Conservation (phyloP, 306 rosid species). For the Pyrus communis region DNA sequence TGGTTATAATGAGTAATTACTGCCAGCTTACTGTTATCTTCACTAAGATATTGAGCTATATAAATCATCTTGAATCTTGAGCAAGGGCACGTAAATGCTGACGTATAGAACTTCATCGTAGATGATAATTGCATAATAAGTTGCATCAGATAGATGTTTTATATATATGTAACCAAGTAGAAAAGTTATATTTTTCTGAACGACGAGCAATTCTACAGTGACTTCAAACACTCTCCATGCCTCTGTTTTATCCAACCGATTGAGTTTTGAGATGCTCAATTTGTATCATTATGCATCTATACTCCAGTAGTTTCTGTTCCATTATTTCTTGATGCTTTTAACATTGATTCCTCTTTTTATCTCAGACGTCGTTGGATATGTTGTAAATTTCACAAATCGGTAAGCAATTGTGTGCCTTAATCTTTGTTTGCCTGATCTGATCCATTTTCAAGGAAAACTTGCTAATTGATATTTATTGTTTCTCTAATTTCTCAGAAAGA, state of each 20-base stretch:
- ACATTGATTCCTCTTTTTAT: constrained; percentile 16
- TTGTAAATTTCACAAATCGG: constrained; percentile 83
- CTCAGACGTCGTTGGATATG: constrained; percentile 70
- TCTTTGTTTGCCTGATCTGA: constrained; percentile 6
- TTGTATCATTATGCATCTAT: not conserved
- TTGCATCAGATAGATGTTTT: not conserved
- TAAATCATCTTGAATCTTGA: not conserved
- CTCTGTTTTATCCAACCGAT: not conserved
- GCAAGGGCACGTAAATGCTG: not conserved
- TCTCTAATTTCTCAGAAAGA: constrained; percentile 44
- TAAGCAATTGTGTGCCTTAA: constrained; percentile 29
- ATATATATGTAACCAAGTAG: not conserved
- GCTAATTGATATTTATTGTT: not conserved
- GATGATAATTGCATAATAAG: not conserved
- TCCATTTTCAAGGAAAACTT: not conserved
- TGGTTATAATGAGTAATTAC: not conserved
- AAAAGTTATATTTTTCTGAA: not conserved
- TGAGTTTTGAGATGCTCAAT: not conserved
- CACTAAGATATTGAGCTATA: not conserved
- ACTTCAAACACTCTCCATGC: not conserved
- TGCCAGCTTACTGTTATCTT: not conserved
- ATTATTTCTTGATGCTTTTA: constrained; percentile 15
- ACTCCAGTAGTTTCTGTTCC: not conserved
- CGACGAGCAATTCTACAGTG: not conserved
- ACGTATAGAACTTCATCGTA: not conserved